Percentiles rank a stretch among this genome's conserved stretches.
Conservation (phyloP, 164 flowering plant genomes). For the Nymphaea thermarum region DNA sequence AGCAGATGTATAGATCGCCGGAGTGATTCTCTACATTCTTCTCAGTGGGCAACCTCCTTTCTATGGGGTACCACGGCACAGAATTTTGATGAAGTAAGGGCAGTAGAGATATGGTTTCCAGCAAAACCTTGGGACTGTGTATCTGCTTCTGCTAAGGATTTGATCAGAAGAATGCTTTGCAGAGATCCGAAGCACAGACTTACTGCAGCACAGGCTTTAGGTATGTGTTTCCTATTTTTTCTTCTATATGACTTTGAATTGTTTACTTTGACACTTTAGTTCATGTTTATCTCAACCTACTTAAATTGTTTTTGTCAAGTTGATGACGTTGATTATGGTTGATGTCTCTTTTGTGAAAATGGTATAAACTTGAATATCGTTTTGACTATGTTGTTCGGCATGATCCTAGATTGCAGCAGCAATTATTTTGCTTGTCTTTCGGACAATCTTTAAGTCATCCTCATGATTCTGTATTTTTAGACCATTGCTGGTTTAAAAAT, state of each 20-base stretch:
- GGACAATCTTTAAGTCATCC: background rate
- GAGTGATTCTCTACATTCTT: conserved; percentile 46
- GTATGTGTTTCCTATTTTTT: conserved; percentile 19
- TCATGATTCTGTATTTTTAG: conserved; percentile 18
- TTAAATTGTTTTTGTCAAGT: too few relatives aligned
- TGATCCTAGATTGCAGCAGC: too few relatives aligned
- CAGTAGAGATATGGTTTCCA: conserved; percentile 60
- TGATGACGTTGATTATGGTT: background rate
- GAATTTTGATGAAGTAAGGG: conserved; percentile 76
- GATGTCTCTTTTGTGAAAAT: background rate
- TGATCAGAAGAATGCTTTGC: conserved; percentile 61
- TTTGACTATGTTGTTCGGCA: background rate
- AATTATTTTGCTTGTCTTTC: background rate
- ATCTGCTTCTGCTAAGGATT: conserved; percentile 54
- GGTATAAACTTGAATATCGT: background rate
- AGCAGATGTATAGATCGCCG: conserved; percentile 42
- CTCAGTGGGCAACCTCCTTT: conserved; percentile 68
- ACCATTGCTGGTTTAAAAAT: conserved; percentile 51
- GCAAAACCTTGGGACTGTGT: conserved; percentile 49
- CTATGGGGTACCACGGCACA: conserved; percentile 58
- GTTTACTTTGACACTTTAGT: background rate
- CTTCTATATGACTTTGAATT: background rate
- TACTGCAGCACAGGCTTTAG: conserved; percentile 61
- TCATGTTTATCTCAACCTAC: background rate
- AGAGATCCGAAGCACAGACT: conserved; percentile 54